Base-by-base conservation (phyloP, 148 eudicot species). In the Dianthus caryophyllus region DNA sequence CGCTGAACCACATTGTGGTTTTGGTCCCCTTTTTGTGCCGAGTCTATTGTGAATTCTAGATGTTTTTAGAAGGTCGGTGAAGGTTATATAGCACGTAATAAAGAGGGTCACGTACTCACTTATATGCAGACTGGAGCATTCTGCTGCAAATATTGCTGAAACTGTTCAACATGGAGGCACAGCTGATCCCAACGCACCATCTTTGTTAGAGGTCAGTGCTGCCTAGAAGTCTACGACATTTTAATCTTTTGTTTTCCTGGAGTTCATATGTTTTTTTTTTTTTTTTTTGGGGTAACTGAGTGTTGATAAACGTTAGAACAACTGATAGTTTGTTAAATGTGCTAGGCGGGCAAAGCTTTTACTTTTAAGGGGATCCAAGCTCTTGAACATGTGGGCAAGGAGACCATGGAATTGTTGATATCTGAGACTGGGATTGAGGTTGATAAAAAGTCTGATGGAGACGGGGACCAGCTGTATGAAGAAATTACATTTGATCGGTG, bases 401-500 rank as follows among this genome's bases (percentile, higher is more conserved):
- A 94, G 80, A 88, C 97, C n/a, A 86, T 94, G 85, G 97, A 94
- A 71, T 81, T 94, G 62, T 73, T 90, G 71, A 90, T 92, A 30
- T 77, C 87, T 53, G 97, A 92, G 81, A 79, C 91, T 73, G 97
- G 98, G 44, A 75, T 94, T 13, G 82, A 75, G 43, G 81, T 81
- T 79, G 97, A 88, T 13, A 90, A 76, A 60, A 75, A 81, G 39
- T 38, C 71, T 56, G 75, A 71, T 66, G 84, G 75, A 60, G 78
- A 80, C 30, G 97, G 84, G 50, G 94, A 93, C 79, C 95, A 82
- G 50, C 78, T 83, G 65, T 76, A 83, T 68, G 96, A 93, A 73
- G 97, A 90, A 85, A 82, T 88, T 70, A 78, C 88, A n/a, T 94
- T 94, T 70, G 93, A 94, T 70, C 79, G 97, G 53, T 94, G 97